These are phyloP conservation scores for Diaporthe citrichinensis DNA, from an alignment of 2,329 filamentous ascomycete genomes.

Conservation along the genomic window DNA sequence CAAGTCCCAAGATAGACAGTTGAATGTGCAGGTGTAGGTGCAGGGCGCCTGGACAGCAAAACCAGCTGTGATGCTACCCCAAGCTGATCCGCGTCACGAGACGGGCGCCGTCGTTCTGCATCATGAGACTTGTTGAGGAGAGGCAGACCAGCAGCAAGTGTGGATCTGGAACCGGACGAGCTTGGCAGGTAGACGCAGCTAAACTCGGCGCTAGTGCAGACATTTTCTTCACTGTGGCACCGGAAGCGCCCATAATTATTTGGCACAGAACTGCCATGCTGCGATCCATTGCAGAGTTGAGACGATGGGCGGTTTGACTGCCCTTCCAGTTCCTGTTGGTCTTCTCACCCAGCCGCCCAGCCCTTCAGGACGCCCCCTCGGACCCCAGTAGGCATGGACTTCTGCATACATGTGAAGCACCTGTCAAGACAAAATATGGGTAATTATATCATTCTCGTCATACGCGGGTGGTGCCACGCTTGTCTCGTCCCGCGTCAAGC, in stretches of 20 bases:
- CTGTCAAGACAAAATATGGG: not conserved
- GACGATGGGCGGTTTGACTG: not conserved
- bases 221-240: constrained; percentile 24
- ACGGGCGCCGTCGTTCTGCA: constrained; percentile 6
- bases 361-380: not conserved
- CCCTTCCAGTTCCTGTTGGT: not conserved
- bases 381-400: not conserved
- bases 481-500: not conserved
- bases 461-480: not conserved
- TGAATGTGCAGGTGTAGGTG: not conserved
- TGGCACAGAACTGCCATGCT: not conserved
- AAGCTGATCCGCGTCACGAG: constrained; percentile 5
- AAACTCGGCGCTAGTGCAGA: constrained; percentile 28
- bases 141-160: constrained; percentile 12
- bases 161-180: constrained; percentile 18
- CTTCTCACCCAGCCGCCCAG: not conserved
- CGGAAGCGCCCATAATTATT: constrained; percentile 17
- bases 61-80: constrained; percentile 1
- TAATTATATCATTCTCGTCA: constrained; percentile 2
- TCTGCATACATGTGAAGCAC: not conserved
- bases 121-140: constrained; percentile 31
- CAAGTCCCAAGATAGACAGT: too few species aligned
- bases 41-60: not conserved
- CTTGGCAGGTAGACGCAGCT: constrained; percentile 29
- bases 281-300: not conserved